Percentiles rank a stretch among this genome's conserved stretches.
Conservation (phyloP, 2,329 filamentous ascomycete genomes). For the Trichoderma sp. region DNA sequence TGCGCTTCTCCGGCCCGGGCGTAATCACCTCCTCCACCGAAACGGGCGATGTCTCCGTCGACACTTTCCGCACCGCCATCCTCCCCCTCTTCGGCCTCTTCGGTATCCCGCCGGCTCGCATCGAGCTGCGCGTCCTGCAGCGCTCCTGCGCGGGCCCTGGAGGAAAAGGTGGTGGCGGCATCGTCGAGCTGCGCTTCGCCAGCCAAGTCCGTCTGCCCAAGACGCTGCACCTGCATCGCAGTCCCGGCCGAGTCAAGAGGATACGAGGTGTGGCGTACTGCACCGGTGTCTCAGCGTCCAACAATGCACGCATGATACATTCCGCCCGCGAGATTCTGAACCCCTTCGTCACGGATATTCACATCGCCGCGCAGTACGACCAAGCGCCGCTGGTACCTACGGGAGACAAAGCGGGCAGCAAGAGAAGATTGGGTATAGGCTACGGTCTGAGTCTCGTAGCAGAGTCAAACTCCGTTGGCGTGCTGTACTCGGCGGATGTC, state of each 20-base stretch:
- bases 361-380: constrained; percentile 81
- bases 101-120: constrained; percentile 75
- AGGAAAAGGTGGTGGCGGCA: constrained; percentile 79
- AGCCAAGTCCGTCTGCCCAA: constrained; percentile 93
- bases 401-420: constrained; percentile 57
- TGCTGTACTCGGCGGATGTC: constrained; percentile 86
- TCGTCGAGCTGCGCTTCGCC: constrained; percentile 91
- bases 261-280: constrained; percentile 93
- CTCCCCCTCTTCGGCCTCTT: constrained; percentile 88
- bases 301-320: constrained; percentile 95
- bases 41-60: constrained; percentile 83
- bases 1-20: constrained; percentile 85
- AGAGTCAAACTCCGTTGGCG: constrained; percentile 79
- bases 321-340: constrained; percentile 86
- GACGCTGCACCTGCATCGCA: constrained; percentile 83
- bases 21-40: constrained; percentile 89
- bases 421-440: constrained; percentile 76
- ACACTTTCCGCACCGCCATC: constrained; percentile 90
- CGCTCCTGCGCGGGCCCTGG: constrained; percentile 75
- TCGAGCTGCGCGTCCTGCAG: constrained; percentile 81
- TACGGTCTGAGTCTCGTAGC: constrained; percentile 91
- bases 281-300: constrained; percentile 86
- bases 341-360: constrained; percentile 81
- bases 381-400: constrained; percentile 58
- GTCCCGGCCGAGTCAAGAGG: constrained; percentile 80